Percentiles rank a stretch among this genome's conserved stretches.
These are phyloP conservation scores for Chamaenerion angustifolium DNA, from an alignment of 345 rosid species.

Conservation along the genomic window DNA sequence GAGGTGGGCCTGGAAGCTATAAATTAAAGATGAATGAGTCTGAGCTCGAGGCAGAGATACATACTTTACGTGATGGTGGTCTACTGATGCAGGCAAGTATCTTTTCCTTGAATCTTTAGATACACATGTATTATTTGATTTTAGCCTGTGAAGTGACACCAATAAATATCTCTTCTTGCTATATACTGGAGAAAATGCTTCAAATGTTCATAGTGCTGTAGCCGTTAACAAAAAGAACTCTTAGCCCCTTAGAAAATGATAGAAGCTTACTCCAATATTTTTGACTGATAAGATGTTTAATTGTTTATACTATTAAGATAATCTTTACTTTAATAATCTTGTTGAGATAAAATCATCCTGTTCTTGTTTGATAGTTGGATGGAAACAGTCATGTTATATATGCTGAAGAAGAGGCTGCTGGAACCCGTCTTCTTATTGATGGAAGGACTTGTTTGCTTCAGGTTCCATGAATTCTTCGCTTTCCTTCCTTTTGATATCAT, in stretches of 20 bases:
- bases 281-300: no score
- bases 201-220: no score
- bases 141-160: neutral
- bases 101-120: conserved; percentile 4
- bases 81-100: conserved; percentile 90
- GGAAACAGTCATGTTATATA: conserved; percentile 99
- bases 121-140: neutral
- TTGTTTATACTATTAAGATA: neutral
- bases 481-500: conserved; percentile 3
- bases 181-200: no score
- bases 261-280: no score
- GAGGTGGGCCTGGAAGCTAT: conserved; percentile 94
- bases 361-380: conserved; percentile 48
- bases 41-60: conserved; percentile 90
- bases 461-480: conserved; percentile 21
- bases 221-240: no score
- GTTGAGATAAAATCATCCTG: neutral
- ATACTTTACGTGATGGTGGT: conserved; percentile 98
- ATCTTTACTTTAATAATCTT: neutral
- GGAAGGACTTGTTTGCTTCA: conserved; percentile 99
- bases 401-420: conserved; percentile 99
- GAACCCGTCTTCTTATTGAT: conserved; percentile 96
- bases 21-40: conserved; percentile 78
- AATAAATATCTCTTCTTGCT: no score
- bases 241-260: no score